A percentile compares a stretch with the other conserved stretches of the same genome.
Conservation (phyloP, 83 land plant genomes). For the Picea abies region DNA sequence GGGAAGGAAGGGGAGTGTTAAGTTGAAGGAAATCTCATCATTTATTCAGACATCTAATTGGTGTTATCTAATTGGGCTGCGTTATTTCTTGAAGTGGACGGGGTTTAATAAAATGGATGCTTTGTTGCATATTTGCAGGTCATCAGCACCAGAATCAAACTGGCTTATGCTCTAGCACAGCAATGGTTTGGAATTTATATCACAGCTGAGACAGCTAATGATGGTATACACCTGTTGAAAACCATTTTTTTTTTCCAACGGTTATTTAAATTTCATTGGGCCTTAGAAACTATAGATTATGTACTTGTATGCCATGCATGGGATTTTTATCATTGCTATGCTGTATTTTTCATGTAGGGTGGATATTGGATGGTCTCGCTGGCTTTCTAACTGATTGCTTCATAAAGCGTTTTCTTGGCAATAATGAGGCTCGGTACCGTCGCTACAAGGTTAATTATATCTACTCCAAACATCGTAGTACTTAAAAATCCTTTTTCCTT, state of each 20-base stretch:
- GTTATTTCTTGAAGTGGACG: background rate
- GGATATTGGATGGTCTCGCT: conserved; percentile 95
- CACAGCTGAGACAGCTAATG: conserved; percentile 78
- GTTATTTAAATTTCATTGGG: background rate
- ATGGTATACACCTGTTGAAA: conserved; percentile 55
- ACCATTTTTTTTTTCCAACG: background rate
- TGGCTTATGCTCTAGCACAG: conserved; percentile 89
- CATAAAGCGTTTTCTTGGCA: conserved; percentile 84
- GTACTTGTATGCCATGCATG: background rate
- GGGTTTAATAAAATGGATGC: background rate
- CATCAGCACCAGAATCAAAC: conserved; percentile 88
- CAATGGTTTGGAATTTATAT: conserved; percentile 99
- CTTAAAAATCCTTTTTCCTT: background rate
- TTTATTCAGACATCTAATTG: background rate
- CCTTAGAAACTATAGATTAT: background rate
- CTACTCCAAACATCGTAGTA: background rate
- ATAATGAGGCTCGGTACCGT: conserved; percentile 89
- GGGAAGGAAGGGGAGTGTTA: too few relatives aligned
- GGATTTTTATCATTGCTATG: background rate
- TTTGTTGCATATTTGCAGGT: conserved; percentile 44
- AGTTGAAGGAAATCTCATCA: too few relatives aligned
- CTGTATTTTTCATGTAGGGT: conserved; percentile 50
- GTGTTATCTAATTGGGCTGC: background rate
- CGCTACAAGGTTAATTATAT: conserved; percentile 74
- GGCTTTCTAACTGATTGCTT: conserved; percentile 81